Base-by-base conservation (phyloP, 768 basidiomycete species). In the Hortiboletus flavorubellus region DNA sequence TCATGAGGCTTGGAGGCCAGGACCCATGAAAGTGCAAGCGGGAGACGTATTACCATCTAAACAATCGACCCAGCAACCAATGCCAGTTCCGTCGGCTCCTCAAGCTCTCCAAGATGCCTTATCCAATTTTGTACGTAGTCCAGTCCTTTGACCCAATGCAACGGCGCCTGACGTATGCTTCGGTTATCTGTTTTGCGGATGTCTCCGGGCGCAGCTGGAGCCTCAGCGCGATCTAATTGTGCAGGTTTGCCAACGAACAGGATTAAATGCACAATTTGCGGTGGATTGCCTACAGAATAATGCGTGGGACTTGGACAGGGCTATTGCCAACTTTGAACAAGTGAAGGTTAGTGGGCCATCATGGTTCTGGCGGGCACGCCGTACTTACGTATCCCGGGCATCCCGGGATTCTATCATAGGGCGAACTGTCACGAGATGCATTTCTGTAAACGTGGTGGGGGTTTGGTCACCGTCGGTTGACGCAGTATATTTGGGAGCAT, bases 241-340 rank as follows among this genome's bases (percentile, higher is more conserved):
- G 51, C 82, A 91, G 62, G 65, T 97, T 31, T 83, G 83, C 62
- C 76, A 81, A 46, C 79, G 80, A 53, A 98, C 96, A 1, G 80
- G 85, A 21, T 76, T 99, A 65, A 97, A 90, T 56, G 81, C 82
- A 15, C 79, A 82, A 61, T 96, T 84, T 64, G 82, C 93, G 7
- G 74, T 87, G n/a, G 86, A 97, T 56, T 98, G 96, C 67, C 71
- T 98, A 55, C 77, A 82, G 61, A 85, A 84, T 46, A 97, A 95
- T 66, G 83, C 75, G 8, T 98, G 94, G 94, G 83, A 94, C 66
- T 63, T 90, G 48, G 84, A 85, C 43, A 78, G 80, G 55, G 97
- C 97, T 0, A 65, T 93, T 26, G 79, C 80, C 47, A 95, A 96
- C 66, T 98, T 93, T 71, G 85, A 93, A 65, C 80, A 89, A 68